Conservation (phyloP, 768 basidiomycete species). For the Leccinum imitatum region DNA sequence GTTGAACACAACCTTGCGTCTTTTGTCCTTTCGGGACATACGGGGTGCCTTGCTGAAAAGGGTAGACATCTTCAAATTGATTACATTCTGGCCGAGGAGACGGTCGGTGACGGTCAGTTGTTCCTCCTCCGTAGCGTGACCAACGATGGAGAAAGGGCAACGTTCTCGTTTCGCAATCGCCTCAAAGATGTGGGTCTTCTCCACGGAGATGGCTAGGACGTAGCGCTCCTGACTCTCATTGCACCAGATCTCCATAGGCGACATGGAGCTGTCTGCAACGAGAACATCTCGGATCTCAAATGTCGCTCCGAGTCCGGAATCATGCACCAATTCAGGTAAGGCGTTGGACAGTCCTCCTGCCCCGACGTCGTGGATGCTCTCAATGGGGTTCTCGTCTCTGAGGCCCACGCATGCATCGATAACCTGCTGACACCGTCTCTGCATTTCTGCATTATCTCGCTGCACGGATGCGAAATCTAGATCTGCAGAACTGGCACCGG, state of each 20-base stretch:
- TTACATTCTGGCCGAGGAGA: slow-evolving; percentile 73
- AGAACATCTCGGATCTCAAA: slow-evolving; percentile 95
- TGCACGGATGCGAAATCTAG: slow-evolving; percentile 98
- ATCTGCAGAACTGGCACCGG: slow-evolving; percentile 87
- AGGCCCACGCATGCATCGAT: slow-evolving; percentile 85
- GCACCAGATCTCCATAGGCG: slow-evolving; percentile 99
- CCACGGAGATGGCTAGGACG: slow-evolving; percentile 82
- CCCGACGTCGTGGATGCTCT: slow-evolving; percentile 97
- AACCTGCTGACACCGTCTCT: slow-evolving; percentile 94
- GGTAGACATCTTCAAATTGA: slow-evolving; percentile 90
- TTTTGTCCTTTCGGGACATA: slow-evolving; percentile 74
- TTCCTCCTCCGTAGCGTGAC: slow-evolving; percentile 77
- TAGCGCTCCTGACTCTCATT: slow-evolving; percentile 99
- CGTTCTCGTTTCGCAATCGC: slow-evolving; percentile 82
- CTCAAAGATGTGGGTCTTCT: slow-evolving; percentile 63
- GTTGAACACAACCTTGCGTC: slow-evolving; percentile 38
- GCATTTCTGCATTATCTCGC: slow-evolving; percentile 98
- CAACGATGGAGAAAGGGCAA: slow-evolving; percentile 92
- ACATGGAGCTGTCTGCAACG: slow-evolving; percentile 91
- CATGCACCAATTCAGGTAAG: slow-evolving; percentile 94
- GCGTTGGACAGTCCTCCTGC: slow-evolving; percentile 97
- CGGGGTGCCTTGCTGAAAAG: slow-evolving; percentile 96
- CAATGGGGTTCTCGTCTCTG: slow-evolving; percentile 68
- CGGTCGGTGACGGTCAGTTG: slow-evolving; percentile 89
- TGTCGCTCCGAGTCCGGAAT: slow-evolving; percentile 84